These are phyloP conservation scores for Macadamia integrifolia DNA, from an alignment of 164 flowering plant genomes.

Conservation along the genomic window DNA sequence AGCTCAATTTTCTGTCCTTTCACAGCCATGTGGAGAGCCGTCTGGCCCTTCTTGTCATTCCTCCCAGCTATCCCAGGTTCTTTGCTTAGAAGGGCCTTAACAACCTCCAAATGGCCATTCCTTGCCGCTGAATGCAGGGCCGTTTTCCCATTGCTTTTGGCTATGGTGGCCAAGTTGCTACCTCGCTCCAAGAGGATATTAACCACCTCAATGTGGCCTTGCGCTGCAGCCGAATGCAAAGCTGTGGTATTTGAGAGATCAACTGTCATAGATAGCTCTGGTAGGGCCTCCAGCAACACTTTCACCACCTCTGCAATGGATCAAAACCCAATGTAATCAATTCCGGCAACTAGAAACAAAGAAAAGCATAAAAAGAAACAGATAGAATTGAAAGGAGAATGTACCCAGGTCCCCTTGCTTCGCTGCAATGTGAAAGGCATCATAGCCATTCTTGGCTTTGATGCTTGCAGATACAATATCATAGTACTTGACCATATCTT, in stretches of 20 bases:
- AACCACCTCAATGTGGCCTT: conserved; percentile 75
- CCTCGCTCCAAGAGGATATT: conserved; percentile 62
- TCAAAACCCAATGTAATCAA: neutral
- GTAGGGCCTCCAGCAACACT: conserved; percentile 58
- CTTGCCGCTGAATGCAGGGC: conserved; percentile 91
- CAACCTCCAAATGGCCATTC: conserved; percentile 73
- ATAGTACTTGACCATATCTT: conserved; percentile 66
- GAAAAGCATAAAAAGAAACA: neutral
- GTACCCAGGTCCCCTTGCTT: conserved; percentile 90
- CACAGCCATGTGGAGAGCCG: conserved; percentile 96
- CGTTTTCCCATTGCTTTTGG: conserved; percentile 88
- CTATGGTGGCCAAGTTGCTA: conserved; percentile 63
- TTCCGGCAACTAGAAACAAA: neutral
- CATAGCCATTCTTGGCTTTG: conserved; percentile 87
- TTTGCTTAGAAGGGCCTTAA: conserved; percentile 51
- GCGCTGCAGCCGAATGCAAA: conserved; percentile 84
- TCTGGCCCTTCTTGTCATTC: conserved; percentile 89
- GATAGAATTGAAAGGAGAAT: neutral
- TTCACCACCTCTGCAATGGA: conserved; percentile 54
- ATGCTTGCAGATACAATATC: conserved; percentile 64
- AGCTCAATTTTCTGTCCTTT: conserved; percentile 78
- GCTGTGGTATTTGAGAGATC: conserved; percentile 88
- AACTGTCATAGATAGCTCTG: conserved; percentile 81
- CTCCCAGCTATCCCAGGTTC: conserved; percentile 56
- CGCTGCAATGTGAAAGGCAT: conserved; percentile 94